Evolutionary conservation across 169 alveolate genomes (phyloP).

Genomic region (Eimeria acervulina): DNA sequence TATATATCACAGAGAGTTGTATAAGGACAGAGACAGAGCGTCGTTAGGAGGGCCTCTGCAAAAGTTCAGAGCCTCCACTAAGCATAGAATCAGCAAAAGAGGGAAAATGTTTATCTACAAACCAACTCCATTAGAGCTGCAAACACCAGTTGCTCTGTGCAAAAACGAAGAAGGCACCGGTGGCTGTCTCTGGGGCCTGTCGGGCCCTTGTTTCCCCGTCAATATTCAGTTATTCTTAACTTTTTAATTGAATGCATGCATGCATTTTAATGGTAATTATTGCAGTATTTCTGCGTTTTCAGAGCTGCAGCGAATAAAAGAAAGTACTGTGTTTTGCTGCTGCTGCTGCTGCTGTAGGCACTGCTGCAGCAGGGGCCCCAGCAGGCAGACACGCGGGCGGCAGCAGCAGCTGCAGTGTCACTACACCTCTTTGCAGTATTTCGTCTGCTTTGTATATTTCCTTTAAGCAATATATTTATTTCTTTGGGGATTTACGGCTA

Average conservation of each 20-base stretch:
- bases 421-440: neutral
- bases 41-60: neutral
- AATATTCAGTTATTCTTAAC: too few relatives aligned
- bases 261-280: neutral
- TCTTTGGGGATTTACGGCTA: neutral
- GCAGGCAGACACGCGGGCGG: slow-evolving; percentile 3
- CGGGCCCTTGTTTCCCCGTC: neutral
- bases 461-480: neutral
- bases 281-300: neutral
- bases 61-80: neutral
- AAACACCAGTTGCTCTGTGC: neutral
- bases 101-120: neutral
- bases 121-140: neutral
- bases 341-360: neutral
- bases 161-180: neutral
- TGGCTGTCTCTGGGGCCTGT: neutral
- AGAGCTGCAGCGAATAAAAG: neutral
- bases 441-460: neutral
- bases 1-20: neutral
- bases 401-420: slow-evolving; percentile 8
- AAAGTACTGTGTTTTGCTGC: neutral
- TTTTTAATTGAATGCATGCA: too few relatives aligned
- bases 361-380: neutral
- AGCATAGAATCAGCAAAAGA: neutral
- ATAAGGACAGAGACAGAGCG: neutral